phyloP scores from a whole-genome alignment of 2,329 filamentous ascomycete genomes.

The Phyllachora maydis region DNA sequence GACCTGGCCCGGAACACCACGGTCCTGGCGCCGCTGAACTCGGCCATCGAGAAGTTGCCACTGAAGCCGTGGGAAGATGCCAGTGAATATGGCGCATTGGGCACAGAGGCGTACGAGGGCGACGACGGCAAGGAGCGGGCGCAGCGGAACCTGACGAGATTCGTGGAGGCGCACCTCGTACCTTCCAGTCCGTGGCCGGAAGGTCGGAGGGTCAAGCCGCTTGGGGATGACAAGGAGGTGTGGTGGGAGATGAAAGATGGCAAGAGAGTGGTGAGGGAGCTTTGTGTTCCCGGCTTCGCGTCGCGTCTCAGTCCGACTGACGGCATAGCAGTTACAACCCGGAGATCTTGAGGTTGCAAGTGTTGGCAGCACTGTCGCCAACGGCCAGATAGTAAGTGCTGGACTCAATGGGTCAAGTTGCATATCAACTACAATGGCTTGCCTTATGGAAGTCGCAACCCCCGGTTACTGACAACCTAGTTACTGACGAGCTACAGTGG shows the following conservation, averaged over 20 bases:
- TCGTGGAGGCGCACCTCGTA: conserved; percentile 75
- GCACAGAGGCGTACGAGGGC: conserved; percentile 56
- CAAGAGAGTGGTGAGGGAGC: conserved; percentile 36
- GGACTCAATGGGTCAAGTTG: no score
- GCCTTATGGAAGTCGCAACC: neutral
- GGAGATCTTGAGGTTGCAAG: conserved; percentile 57
- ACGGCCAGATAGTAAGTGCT: conserved; percentile 67
- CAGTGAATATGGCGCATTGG: conserved; percentile 46
- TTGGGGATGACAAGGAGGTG: conserved; percentile 42
- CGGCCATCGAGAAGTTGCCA: conserved; percentile 54
- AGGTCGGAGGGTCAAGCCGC: conserved; percentile 41
- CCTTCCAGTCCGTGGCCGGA: conserved; percentile 55
- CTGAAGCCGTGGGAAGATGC: conserved; percentile 76
- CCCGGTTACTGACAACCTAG: conserved; percentile 1
- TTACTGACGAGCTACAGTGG: conserved; percentile 28
- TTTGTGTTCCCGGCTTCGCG: conserved; percentile 3
- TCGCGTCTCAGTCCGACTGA: conserved; percentile 1
- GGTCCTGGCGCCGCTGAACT: conserved; percentile 73
- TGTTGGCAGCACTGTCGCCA: conserved; percentile 56
- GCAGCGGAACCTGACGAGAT: conserved; percentile 51
- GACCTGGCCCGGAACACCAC: conserved; percentile 51
- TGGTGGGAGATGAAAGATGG: conserved; percentile 67
- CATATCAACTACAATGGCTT: neutral
- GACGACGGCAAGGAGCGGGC: conserved; percentile 56
- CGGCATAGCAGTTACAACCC: conserved; percentile 43